Evolutionary conservation across 1,284 basidiomycete species (phyloP).

Genomic region (Leccinum pachyderme): DNA sequence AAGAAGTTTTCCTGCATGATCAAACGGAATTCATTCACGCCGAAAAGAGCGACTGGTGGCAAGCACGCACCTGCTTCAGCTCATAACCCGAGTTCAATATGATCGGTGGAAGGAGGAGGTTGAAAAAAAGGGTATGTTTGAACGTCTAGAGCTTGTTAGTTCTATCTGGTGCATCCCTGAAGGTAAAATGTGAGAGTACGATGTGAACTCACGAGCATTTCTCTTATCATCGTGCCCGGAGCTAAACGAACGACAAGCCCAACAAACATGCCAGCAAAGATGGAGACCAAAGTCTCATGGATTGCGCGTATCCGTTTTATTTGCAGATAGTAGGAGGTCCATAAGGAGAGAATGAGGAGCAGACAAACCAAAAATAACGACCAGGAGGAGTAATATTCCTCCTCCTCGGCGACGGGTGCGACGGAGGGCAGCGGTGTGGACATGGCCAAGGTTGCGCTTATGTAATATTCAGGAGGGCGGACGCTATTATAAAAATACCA

Average conservation of each 20-base stretch:
- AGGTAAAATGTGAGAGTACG: neutral
- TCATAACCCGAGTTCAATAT: conserved; percentile 98
- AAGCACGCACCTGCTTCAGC: conserved; percentile 76
- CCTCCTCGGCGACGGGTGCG: conserved; percentile 60
- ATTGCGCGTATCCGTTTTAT: conserved; percentile 94
- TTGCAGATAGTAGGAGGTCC: conserved; percentile 97
- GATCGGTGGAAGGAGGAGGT: conserved; percentile 94
- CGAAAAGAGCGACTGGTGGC: neutral
- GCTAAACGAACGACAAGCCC: conserved; percentile 88
- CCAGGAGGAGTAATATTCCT: conserved; percentile 93
- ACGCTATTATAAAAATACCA: neutral
- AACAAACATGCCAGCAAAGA: conserved; percentile 96
- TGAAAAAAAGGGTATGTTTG: conserved; percentile 98
- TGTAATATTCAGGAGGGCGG: conserved; percentile 9
- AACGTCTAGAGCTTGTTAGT: conserved; percentile 62
- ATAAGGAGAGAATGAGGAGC: conserved; percentile 91
- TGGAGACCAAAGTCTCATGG: conserved; percentile 95
- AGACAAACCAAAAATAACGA: conserved; percentile 93
- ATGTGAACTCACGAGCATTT: conserved; percentile 86
- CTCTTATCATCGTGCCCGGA: conserved; percentile 91
- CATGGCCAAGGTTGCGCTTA: conserved; percentile 24
- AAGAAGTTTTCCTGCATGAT: conserved; percentile 90
- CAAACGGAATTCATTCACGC: neutral
- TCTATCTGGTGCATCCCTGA: neutral
- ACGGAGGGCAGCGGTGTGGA: conserved; percentile 26